Percentiles rank a stretch among this genome's conserved stretches.
These are phyloP conservation scores for Gypsophila paniculata DNA, from an alignment of 179 eudicot genomes.

Conservation along the genomic window DNA sequence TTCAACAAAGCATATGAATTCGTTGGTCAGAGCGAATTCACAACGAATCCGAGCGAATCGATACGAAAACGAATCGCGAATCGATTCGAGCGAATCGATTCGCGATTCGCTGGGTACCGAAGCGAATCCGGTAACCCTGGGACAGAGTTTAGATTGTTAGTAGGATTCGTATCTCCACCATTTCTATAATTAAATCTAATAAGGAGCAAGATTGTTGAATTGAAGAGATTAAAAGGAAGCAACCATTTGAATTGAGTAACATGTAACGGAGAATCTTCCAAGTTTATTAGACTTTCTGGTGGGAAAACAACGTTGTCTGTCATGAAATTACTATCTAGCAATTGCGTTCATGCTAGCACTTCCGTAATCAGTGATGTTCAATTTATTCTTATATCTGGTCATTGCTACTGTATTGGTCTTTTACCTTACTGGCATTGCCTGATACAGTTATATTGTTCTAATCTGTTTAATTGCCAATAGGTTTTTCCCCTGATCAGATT, in stretches of 20 bases:
- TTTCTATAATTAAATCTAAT: not conserved
- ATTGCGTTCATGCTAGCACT: not conserved
- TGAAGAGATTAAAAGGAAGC: not conserved
- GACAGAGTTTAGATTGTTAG: too few species aligned
- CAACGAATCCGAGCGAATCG: too few species aligned
- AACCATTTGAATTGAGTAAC: not conserved
- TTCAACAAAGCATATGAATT: too few species aligned
- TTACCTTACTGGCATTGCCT: not conserved
- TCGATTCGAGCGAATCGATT: too few species aligned
- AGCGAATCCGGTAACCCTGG: too few species aligned
- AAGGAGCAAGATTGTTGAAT: too few species aligned
- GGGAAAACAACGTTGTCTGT: not conserved
- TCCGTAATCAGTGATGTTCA: not conserved
- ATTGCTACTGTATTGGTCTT: not conserved
- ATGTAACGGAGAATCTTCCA: not conserved
- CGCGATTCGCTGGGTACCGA: too few species aligned
- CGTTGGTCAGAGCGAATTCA: too few species aligned
- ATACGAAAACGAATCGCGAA: too few species aligned
- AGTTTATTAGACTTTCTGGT: not conserved
- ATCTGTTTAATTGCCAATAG: constrained; percentile 33
- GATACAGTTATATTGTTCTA: not conserved
- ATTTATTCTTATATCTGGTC: not conserved
- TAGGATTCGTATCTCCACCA: not conserved
- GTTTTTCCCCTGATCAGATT: constrained; percentile 66
- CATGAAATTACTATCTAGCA: not conserved